Evolutionary conservation across 2,329 filamentous ascomycete species (phyloP).

Genomic region (Fusarium floridanum): DNA sequence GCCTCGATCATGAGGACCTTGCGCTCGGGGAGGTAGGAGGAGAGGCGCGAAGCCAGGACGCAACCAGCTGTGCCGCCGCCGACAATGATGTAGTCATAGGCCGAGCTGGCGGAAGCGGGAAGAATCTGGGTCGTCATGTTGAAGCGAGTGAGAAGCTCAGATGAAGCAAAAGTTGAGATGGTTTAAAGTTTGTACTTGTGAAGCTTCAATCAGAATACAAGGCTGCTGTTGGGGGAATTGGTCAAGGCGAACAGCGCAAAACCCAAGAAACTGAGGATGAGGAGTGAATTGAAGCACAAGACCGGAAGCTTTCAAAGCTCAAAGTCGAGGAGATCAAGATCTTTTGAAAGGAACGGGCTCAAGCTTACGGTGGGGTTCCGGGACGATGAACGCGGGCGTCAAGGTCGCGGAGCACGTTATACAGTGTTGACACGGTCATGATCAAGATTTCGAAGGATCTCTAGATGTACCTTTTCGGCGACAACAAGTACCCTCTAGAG

Average conservation of each 20-base stretch:
- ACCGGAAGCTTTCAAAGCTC: slow-evolving; percentile 26
- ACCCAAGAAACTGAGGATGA: slow-evolving; percentile 5
- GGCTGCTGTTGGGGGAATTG: background rate
- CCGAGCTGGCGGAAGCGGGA: slow-evolving; percentile 71
- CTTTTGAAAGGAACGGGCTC: slow-evolving; percentile 26
- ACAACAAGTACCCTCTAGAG: slow-evolving; percentile 13
- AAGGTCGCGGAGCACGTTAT: slow-evolving; percentile 4
- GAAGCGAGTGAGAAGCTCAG: slow-evolving; percentile 22
- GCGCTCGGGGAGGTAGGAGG: slow-evolving; percentile 86
- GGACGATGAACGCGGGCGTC: slow-evolving; percentile 7
- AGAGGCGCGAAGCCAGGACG: slow-evolving; percentile 83
- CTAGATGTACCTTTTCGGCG: slow-evolving; percentile 23
- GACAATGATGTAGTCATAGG: slow-evolving; percentile 87
- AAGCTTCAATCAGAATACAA: background rate
- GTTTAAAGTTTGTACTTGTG: background rate
- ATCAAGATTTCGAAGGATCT: slow-evolving; percentile 14
- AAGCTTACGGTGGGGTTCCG: slow-evolving; percentile 29
- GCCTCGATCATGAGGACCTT: slow-evolving; percentile 87
- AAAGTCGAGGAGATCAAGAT: slow-evolving; percentile 30
- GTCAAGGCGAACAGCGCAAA: background rate
- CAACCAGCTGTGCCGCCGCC: slow-evolving; percentile 90
- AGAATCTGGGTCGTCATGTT: slow-evolving; percentile 78
- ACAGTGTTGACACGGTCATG: slow-evolving; percentile 22
- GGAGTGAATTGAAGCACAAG: slow-evolving; percentile 10
- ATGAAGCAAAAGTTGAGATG: background rate